Evolutionary conservation across 2,329 filamentous ascomycete species (phyloP).

Genomic region (Sporothrix phasma): DNA sequence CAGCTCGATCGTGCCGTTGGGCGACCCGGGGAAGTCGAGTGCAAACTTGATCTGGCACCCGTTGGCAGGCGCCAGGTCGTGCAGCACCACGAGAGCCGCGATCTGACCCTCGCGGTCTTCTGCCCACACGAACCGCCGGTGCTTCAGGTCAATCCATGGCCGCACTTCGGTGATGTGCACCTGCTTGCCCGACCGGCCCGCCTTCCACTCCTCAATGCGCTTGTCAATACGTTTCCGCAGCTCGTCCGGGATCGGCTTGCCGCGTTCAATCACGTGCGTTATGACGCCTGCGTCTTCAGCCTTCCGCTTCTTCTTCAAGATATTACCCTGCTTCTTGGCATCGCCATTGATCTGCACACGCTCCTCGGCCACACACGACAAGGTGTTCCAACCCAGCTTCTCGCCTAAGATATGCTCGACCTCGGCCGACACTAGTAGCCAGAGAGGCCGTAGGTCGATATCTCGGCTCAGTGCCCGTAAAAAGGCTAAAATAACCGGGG

Average conservation of each 20-base stretch:
- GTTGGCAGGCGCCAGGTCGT: conserved; percentile 67
- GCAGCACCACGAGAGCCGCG: conserved; percentile 68
- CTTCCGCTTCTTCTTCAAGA: conserved; percentile 66
- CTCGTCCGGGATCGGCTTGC: conserved; percentile 49
- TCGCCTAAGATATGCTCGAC: conserved; percentile 71
- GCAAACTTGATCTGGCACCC: conserved; percentile 95
- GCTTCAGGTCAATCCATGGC: conserved; percentile 74
- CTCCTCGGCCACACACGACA: conserved; percentile 83
- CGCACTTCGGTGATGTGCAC: conserved; percentile 84
- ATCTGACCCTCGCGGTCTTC: conserved; percentile 63
- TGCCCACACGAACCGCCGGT: conserved; percentile 79
- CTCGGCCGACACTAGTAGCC: conserved; percentile 75
- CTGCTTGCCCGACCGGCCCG: conserved; percentile 70
- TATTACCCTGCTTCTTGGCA: conserved; percentile 26
- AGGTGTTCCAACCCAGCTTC: conserved; percentile 75
- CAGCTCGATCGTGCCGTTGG: conserved; percentile 79
- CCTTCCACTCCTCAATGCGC: conserved; percentile 70
- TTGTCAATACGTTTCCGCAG: conserved; percentile 59
- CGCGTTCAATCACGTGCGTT: conserved; percentile 51
- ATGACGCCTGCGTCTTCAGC: conserved; percentile 78
- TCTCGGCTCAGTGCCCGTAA: conserved; percentile 48
- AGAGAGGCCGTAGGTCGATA: conserved; percentile 60
- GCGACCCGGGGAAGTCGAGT: conserved; percentile 81
- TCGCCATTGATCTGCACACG: conserved; percentile 55
- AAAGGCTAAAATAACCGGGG: conserved; percentile 62